Evolutionary conservation across 2,329 filamentous ascomycete genomes (phyloP).

Genomic region (Exophiala xenobiotica): DNA sequence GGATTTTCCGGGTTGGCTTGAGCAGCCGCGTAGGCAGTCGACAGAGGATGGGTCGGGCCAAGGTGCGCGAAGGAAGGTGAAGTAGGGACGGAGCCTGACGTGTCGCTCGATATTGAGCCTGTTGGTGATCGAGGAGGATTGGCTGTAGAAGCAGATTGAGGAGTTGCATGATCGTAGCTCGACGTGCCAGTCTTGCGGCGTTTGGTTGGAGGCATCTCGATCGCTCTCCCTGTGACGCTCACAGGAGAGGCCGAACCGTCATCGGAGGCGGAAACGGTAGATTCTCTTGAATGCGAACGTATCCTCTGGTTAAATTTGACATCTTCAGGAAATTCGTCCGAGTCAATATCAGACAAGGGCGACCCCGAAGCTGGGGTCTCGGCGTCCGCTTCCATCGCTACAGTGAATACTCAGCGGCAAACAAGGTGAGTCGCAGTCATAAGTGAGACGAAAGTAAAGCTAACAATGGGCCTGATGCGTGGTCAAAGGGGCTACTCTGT

Average conservation of each 20-base stretch:
- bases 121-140: slow-evolving; percentile 47
- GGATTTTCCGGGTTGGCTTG: slow-evolving; percentile 32
- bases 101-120: slow-evolving; percentile 84
- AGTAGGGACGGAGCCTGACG: slow-evolving; percentile 77
- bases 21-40: slow-evolving; percentile 34
- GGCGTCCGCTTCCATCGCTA: slow-evolving; percentile 35
- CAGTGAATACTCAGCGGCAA: neutral
- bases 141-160: slow-evolving; percentile 40
- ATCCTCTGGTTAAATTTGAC: slow-evolving; percentile 53
- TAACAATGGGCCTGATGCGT: neutral
- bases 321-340: slow-evolving; percentile 62
- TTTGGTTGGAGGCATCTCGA: slow-evolving; percentile 48
- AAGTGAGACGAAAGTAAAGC: slow-evolving; percentile 1
- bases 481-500: neutral
- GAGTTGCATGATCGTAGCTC: slow-evolving; percentile 52
- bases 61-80: slow-evolving; percentile 66
- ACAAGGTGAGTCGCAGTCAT: neutral
- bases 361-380: slow-evolving; percentile 54
- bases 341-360: slow-evolving; percentile 64
- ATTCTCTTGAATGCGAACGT: slow-evolving; percentile 39
- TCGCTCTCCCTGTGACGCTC: slow-evolving; percentile 29
- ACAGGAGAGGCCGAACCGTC: slow-evolving; percentile 29
- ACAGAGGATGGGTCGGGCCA: slow-evolving; percentile 37
- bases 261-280: slow-evolving; percentile 37
- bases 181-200: slow-evolving; percentile 47